Percentiles rank a stretch among this genome's conserved stretches.
phyloP scores from a whole-genome alignment of 2,329 filamentous ascomycete genomes.

The Aspergillus pseudotamarii region DNA sequence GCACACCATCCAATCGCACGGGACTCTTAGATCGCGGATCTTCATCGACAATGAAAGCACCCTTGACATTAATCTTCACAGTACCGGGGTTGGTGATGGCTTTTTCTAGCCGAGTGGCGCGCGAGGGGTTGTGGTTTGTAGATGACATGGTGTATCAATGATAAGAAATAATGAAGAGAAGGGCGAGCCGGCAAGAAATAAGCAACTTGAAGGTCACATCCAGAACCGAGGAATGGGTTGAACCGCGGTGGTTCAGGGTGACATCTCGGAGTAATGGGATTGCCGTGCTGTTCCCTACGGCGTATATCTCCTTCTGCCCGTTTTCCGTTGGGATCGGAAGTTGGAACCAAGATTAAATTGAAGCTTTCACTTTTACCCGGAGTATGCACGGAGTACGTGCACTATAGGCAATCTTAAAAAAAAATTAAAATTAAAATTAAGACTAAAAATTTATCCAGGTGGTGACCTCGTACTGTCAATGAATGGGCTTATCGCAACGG shows the following conservation, averaged over 20 bases:
- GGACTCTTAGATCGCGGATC: conserved; percentile 57
- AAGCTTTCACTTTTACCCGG: not conserved
- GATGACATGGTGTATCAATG: conserved; percentile 34
- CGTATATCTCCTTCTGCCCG: conserved; percentile 51
- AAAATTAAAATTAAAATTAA: no score
- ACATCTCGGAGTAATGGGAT: conserved; percentile 26
- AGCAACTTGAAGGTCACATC: not conserved
- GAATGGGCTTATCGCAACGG: not conserved
- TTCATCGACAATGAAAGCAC: conserved; percentile 93
- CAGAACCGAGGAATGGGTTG: not conserved
- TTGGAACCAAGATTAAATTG: not conserved
- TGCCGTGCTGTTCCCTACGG: conserved; percentile 48
- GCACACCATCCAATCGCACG: conserved; percentile 58
- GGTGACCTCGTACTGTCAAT: no score
- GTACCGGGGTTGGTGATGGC: conserved; percentile 64
- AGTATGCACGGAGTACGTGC: not conserved
- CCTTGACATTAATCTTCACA: conserved; percentile 94
- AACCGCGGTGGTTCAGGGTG: not conserved
- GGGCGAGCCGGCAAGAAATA: not conserved
- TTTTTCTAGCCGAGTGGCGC: conserved; percentile 37
- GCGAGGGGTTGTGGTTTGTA: conserved; percentile 28
- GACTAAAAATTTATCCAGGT: no score
- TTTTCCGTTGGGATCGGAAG: conserved; percentile 22
- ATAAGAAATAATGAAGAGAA: conserved; percentile 9
- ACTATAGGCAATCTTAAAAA: not conserved